Percentiles rank a stretch among this genome's conserved stretches.
Evolutionary conservation across 768 basidiomycete genomes (phyloP).

Genomic region (Rhizopogon roseolus): DNA sequence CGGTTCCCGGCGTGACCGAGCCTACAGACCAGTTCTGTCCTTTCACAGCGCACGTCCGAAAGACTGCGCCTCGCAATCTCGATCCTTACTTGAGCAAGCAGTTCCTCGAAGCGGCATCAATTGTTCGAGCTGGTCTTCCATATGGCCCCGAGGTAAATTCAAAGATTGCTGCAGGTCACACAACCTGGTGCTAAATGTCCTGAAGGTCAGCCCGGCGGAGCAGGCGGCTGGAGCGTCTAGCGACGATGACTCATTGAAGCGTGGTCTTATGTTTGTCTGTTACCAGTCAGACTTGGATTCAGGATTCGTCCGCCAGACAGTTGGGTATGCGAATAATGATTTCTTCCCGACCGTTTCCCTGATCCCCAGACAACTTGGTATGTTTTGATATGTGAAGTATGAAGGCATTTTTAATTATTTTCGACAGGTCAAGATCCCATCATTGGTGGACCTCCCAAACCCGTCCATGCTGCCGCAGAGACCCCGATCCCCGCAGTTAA

Average conservation of each 20-base stretch:
- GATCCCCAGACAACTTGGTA: slow-evolving; percentile 12
- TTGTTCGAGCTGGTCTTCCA: slow-evolving; percentile 30
- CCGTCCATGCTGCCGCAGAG: background rate
- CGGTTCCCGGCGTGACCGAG: background rate
- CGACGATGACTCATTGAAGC: background rate
- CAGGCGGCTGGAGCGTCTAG: background rate
- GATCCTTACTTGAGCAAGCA: slow-evolving; percentile 15
- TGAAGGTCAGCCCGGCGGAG: background rate
- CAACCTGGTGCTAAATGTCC: background rate
- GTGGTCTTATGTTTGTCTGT: slow-evolving; percentile 23
- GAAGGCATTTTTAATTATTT: background rate
- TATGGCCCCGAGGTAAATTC: slow-evolving; percentile 27
- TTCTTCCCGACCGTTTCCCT: slow-evolving; percentile 15
- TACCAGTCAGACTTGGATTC: slow-evolving; percentile 34
- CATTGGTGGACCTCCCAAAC: slow-evolving; percentile 9
- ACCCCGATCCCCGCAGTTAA: background rate
- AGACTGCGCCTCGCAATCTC: slow-evolving; percentile 37
- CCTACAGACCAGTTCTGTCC: slow-evolving; percentile 26
- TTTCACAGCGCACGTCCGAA: slow-evolving; percentile 45
- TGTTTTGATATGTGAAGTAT: background rate
- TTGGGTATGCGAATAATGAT: slow-evolving; percentile 15
- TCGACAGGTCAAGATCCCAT: slow-evolving; percentile 22
- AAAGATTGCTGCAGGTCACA: background rate
- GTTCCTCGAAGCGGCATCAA: slow-evolving; percentile 15
- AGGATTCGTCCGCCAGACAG: slow-evolving; percentile 29